Conservation (phyloP, 306 rosid genomes). For the Cicer bijugum region DNA sequence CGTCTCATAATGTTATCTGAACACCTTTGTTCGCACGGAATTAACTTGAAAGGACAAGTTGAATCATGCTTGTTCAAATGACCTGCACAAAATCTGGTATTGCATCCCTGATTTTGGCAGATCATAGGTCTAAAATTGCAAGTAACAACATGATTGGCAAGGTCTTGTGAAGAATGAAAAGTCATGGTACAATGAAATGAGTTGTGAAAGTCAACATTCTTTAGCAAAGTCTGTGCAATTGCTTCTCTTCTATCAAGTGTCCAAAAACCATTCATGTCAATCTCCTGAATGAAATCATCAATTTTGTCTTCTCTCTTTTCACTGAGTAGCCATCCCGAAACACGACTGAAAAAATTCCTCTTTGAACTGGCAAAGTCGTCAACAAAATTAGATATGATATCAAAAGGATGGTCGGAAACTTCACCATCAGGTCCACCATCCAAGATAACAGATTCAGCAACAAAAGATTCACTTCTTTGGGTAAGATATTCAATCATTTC, state of each 20-base stretch:
- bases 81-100: slow-evolving; percentile 58
- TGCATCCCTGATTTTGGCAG: slow-evolving; percentile 73
- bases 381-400: slow-evolving; percentile 70
- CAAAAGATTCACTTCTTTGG: slow-evolving; percentile 70
- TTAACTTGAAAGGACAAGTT: slow-evolving; percentile 77
- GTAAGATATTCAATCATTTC: slow-evolving; percentile 75
- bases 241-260: slow-evolving; percentile 63
- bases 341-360: slow-evolving; percentile 72
- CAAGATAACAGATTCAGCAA: slow-evolving; percentile 69
- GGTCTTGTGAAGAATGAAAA: slow-evolving; percentile 56
- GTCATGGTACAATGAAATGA: slow-evolving; percentile 62
- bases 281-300: slow-evolving; percentile 83
- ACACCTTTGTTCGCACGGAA: slow-evolving; percentile 83
- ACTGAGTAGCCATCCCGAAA: slow-evolving; percentile 76
- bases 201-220: slow-evolving; percentile 76
- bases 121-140: slow-evolving; percentile 65
- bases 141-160: slow-evolving; percentile 51
- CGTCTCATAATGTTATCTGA: slow-evolving; percentile 67
- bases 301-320: slow-evolving; percentile 88
- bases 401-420: slow-evolving; percentile 68
- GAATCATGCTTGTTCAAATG: slow-evolving; percentile 70
- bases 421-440: slow-evolving; percentile 62
- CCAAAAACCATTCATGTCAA: slow-evolving; percentile 80
- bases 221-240: slow-evolving; percentile 55
- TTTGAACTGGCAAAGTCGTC: slow-evolving; percentile 71